Conservation (phyloP, 257 asterid species). For the Cordia subcordata region DNA sequence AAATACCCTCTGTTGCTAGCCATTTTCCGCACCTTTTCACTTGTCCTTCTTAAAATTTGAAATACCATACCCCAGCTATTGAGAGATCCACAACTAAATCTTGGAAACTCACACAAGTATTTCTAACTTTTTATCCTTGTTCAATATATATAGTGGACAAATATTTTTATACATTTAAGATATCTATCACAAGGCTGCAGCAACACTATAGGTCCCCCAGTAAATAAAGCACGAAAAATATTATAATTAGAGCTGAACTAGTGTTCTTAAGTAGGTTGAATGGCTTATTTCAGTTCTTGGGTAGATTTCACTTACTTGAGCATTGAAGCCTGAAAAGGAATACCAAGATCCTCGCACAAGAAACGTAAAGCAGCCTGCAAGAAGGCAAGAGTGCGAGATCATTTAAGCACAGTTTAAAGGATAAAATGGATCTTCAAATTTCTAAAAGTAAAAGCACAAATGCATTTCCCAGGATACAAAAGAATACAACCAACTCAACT, state of each 20-base stretch:
- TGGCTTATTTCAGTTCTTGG: background rate
- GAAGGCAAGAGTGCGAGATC: conserved; percentile 13
- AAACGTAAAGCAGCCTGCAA: conserved; percentile 60
- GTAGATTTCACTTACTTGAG: conserved; percentile 58
- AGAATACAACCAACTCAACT: too few species aligned
- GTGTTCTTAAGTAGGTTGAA: background rate
- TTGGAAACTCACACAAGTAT: too few species aligned
- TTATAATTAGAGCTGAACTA: background rate
- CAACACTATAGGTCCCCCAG: too few species aligned
- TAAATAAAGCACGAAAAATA: background rate
- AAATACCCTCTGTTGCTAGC: too few species aligned
- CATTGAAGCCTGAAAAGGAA: conserved; percentile 80
- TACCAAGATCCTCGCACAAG: conserved; percentile 72
- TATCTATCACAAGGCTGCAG: too few species aligned
- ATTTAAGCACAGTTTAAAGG: conserved; percentile 1
- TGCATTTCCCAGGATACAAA: background rate
- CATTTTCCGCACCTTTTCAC: too few species aligned
- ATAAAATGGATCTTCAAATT: conserved; percentile 1
- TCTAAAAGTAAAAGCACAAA: background rate
- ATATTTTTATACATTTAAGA: too few species aligned
- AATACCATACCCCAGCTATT: too few species aligned
- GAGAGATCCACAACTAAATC: too few species aligned
- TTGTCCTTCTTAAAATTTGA: too few species aligned
- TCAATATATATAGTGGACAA: too few species aligned
- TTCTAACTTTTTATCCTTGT: too few species aligned